Evolutionary conservation across 2,329 filamentous ascomycete species (phyloP).

Genomic region (Acephala macrosclerotiorum): DNA sequence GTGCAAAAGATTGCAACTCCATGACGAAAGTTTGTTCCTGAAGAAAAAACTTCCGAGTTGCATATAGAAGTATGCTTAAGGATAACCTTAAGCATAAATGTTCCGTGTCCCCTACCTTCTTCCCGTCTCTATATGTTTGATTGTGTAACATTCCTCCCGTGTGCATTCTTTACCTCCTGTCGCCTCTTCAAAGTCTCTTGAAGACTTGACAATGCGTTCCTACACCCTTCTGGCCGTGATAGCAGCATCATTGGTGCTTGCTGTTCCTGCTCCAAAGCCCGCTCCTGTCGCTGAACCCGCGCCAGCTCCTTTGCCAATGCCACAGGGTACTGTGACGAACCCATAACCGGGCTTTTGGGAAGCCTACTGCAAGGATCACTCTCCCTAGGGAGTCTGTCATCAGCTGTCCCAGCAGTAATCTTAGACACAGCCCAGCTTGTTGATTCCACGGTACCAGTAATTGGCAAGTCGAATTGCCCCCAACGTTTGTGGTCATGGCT

Average conservation of each 20-base stretch:
- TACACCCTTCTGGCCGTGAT: constrained; percentile 5
- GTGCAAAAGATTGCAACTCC: neutral
- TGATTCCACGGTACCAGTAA: constrained; percentile 7
- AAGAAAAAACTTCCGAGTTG: constrained; percentile 2
- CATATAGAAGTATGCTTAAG: neutral
- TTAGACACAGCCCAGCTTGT: constrained; percentile 13
- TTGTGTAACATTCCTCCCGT: neutral
- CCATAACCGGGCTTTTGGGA: constrained; percentile 14
- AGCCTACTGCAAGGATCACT: constrained; percentile 12
- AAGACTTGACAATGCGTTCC: constrained; percentile 10
- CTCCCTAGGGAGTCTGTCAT: constrained; percentile 13
- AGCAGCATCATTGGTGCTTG: constrained; percentile 18
- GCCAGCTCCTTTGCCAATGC: constrained; percentile 16
- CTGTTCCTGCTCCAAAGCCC: constrained; percentile 18
- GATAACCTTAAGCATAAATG: neutral
- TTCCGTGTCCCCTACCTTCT: neutral
- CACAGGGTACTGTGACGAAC: constrained; percentile 16
- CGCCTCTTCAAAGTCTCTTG: neutral
- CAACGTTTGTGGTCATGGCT: neutral
- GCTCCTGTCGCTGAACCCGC: constrained; percentile 8
- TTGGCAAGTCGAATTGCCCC: neutral
- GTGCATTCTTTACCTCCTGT: neutral
- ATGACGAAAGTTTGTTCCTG: constrained; percentile 10
- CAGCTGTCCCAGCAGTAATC: constrained; percentile 17
- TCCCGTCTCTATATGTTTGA: neutral